phyloP scores from a whole-genome alignment of 2,329 filamentous ascomycete species.

The Curvularia sp. region DNA sequence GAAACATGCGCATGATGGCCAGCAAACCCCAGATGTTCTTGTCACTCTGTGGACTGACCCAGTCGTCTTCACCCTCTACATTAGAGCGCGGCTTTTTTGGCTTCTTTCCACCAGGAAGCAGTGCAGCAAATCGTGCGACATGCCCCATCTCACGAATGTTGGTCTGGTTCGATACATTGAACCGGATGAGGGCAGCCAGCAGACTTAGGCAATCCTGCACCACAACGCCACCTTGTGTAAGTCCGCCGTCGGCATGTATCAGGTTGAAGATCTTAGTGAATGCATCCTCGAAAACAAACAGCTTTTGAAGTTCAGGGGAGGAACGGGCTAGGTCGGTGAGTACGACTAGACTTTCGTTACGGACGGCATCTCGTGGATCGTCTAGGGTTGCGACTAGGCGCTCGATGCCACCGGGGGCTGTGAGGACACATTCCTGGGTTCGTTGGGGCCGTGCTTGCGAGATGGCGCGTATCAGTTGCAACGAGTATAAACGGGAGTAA shows the following conservation, averaged over 20 bases:
- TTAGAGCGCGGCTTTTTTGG: conserved; percentile 62
- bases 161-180: conserved; percentile 91
- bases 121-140: conserved; percentile 71
- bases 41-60: conserved; percentile 78
- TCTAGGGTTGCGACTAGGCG: conserved; percentile 84
- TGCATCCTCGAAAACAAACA: conserved; percentile 93
- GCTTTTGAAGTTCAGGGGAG: conserved; percentile 88
- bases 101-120: conserved; percentile 69
- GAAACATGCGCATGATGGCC: conserved; percentile 83
- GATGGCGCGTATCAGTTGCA: conserved; percentile 89
- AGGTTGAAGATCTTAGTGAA: conserved; percentile 87
- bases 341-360: conserved; percentile 83
- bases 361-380: conserved; percentile 83
- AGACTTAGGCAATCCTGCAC: conserved; percentile 94
- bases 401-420: conserved; percentile 85
- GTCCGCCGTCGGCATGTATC: conserved; percentile 79
- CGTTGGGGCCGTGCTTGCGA: conserved; percentile 84
- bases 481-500: conserved; percentile 86
- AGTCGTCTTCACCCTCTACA: conserved; percentile 68
- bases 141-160: conserved; percentile 91
- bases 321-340: conserved; percentile 87
- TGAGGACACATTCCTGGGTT: conserved; percentile 92
- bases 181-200: conserved; percentile 83
- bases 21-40: conserved; percentile 92
- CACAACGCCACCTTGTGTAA: conserved; percentile 81